phyloP scores from a whole-genome alignment of 768 basidiomycete species.

The Tulasnella sp. region DNA sequence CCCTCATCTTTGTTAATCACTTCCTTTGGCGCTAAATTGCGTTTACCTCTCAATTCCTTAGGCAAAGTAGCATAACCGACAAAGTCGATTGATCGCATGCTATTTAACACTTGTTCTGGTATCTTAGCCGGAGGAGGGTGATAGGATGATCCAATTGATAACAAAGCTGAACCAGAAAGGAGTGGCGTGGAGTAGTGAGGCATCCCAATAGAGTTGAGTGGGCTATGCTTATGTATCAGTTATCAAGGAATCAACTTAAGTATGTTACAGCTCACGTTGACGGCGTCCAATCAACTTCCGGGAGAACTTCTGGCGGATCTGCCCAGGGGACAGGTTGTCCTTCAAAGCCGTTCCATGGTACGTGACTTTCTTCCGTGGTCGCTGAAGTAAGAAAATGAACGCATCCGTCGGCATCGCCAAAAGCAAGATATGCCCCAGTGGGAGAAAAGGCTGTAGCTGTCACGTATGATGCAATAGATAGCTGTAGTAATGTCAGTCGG shows the following conservation, averaged over 20 bases:
- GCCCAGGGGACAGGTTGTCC: slow-evolving; percentile 80
- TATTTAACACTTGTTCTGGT: slow-evolving; percentile 58
- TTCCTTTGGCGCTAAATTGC: slow-evolving; percentile 55
- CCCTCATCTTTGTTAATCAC: slow-evolving; percentile 40
- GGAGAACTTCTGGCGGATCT: slow-evolving; percentile 52
- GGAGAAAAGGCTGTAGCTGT: slow-evolving; percentile 72
- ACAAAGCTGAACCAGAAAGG: slow-evolving; percentile 45
- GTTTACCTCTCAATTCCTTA: slow-evolving; percentile 66
- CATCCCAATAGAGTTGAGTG: slow-evolving; percentile 78
- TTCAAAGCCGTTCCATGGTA: slow-evolving; percentile 80
- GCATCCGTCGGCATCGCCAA: slow-evolving; percentile 75
- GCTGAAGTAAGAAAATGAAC: slow-evolving; percentile 73
- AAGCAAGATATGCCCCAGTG: slow-evolving; percentile 81
- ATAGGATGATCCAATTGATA: slow-evolving; percentile 25
- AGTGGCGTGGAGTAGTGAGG: slow-evolving; percentile 67
- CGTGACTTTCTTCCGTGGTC: slow-evolving; percentile 37
- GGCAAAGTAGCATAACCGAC: slow-evolving; percentile 83
- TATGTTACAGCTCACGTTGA: slow-evolving; percentile 44
- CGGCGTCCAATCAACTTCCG: slow-evolving; percentile 68
- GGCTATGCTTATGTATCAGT: slow-evolving; percentile 36
- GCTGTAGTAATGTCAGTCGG: slow-evolving; percentile 22
- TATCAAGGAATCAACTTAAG: neutral
- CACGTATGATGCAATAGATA: slow-evolving; percentile 44
- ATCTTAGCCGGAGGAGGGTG: slow-evolving; percentile 66
- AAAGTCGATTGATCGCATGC: slow-evolving; percentile 79